phyloP scores from a whole-genome alignment of 2,329 filamentous ascomycete genomes.

The Aspergillus calidoustus region DNA sequence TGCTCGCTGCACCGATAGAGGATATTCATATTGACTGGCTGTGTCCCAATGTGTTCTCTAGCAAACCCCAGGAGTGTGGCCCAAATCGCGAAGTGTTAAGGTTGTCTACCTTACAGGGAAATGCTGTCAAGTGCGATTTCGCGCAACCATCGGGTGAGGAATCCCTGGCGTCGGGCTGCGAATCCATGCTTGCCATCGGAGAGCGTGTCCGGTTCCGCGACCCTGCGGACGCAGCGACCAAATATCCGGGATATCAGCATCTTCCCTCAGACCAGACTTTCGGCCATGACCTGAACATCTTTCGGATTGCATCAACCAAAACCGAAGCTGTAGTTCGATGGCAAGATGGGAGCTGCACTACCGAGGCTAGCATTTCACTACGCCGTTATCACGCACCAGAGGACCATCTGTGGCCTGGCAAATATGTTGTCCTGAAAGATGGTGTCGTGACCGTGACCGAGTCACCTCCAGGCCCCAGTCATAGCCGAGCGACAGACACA shows the following conservation, averaged over 20 bases:
- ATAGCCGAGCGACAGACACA: slow-evolving; percentile 4
- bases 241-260: slow-evolving; percentile 55
- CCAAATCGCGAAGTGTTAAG: slow-evolving; percentile 22
- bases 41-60: slow-evolving; percentile 43
- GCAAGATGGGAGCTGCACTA: slow-evolving; percentile 60
- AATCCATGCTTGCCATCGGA: slow-evolving; percentile 47
- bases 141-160: slow-evolving; percentile 22
- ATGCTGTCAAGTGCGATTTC: slow-evolving; percentile 31
- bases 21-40: slow-evolving; percentile 59
- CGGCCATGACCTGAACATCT: slow-evolving; percentile 64
- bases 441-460: slow-evolving; percentile 27
- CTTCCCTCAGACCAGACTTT: slow-evolving; percentile 54
- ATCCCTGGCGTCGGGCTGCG: slow-evolving; percentile 16
- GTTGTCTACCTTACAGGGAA: slow-evolving; percentile 25
- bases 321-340: slow-evolving; percentile 61
- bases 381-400: slow-evolving; percentile 40
- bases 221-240: slow-evolving; percentile 53
- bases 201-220: slow-evolving; percentile 62
- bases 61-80: slow-evolving; percentile 25
- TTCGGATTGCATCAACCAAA: slow-evolving; percentile 54
- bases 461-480: background rate
- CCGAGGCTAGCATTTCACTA: slow-evolving; percentile 51
- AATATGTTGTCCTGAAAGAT: slow-evolving; percentile 57
- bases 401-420: slow-evolving; percentile 62
- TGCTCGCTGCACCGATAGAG: slow-evolving; percentile 55